Conservation (phyloP, 2,329 filamentous ascomycete genomes). For the Cordyceps fumosorosea region DNA sequence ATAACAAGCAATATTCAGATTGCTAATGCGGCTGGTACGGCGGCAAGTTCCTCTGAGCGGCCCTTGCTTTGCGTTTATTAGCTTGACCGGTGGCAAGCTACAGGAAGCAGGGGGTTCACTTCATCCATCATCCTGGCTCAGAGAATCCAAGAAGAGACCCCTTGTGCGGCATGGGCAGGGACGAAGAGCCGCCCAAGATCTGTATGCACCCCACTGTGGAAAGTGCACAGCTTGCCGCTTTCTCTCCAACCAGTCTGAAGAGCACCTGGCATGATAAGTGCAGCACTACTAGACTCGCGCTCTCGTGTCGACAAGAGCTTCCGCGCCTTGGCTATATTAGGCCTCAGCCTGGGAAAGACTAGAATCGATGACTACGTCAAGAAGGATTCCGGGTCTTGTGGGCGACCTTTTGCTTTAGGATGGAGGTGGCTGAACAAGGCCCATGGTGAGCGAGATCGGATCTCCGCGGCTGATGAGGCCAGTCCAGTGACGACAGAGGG, state of each 20-base stretch:
- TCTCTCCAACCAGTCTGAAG: not conserved
- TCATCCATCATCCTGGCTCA: not conserved
- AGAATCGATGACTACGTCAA: not conserved
- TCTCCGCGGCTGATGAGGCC: conserved; percentile 10
- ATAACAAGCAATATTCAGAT: not conserved
- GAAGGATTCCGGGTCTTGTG: not conserved
- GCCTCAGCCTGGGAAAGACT: not conserved
- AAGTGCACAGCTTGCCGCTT: not conserved
- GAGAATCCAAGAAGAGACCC: too few relatives aligned
- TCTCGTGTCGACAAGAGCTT: not conserved
- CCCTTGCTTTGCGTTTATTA: not conserved
- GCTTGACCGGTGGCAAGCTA: conserved; percentile 11
- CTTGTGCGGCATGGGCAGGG: too few relatives aligned
- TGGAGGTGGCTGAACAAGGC: conserved; percentile 2
- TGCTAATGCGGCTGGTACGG: not conserved
- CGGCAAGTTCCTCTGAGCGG: not conserved
- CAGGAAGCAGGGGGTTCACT: not conserved
- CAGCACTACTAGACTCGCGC: not conserved
- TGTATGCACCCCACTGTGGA: not conserved
- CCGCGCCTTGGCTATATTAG: not conserved
- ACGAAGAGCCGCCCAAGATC: not conserved
- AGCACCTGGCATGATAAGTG: not conserved
- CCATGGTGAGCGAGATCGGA: conserved; percentile 6
- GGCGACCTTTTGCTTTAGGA: not conserved
- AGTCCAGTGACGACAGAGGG: conserved; percentile 9